Base-by-base conservation (phyloP, 176 grass and related monocot species). In the Dactylis glomerata region DNA sequence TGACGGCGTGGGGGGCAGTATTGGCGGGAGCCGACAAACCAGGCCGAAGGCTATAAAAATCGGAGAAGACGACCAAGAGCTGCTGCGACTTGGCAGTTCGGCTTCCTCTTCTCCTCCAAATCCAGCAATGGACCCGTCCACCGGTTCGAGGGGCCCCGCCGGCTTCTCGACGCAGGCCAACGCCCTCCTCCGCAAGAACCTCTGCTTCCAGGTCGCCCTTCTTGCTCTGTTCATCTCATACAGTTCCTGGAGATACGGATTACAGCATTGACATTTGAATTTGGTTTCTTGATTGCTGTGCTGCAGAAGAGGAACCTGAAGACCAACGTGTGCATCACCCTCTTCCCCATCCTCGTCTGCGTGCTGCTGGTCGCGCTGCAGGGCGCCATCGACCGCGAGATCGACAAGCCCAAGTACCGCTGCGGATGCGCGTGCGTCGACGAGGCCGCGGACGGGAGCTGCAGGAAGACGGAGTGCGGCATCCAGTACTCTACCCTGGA, bases 111-210 rank as follows among this genome's bases (percentile, higher is more conserved):
- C 51, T 77, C 37, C 68, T 31, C 49, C 57, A 3, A 20, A 17
- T 12, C 22, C 68, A 34, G 5, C 51, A 57, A 70, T 77, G 75
- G 30, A 50, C 44, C 20, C 70, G 24, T 24, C 75, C 0, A 7
- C 67, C 27, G 28, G 85, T 14, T 51, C 91, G 22, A 79, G 92
- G 68, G 85, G 72, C 40, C 32, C 89, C 1, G 92, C 93, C 8
- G 90, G 93, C 56, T 95, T 93, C 68, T 32, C 16, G 16, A 95
- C 96, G 50, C 96, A 98, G 83, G 96, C 96, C 67, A 93, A 98
- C 81, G 96, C 93, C 49, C 96, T 98, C 71, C 96, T 98, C 84
- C 88, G 93, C 84, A 98, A 98, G 93, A 98, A 98, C 88, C 93
- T 98, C 87, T 90, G 87, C 37, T 95, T 95, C 90, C 96, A 98